Conservation (phyloP, 2,329 filamentous ascomycete genomes). For the Blastomyces silverae region DNA sequence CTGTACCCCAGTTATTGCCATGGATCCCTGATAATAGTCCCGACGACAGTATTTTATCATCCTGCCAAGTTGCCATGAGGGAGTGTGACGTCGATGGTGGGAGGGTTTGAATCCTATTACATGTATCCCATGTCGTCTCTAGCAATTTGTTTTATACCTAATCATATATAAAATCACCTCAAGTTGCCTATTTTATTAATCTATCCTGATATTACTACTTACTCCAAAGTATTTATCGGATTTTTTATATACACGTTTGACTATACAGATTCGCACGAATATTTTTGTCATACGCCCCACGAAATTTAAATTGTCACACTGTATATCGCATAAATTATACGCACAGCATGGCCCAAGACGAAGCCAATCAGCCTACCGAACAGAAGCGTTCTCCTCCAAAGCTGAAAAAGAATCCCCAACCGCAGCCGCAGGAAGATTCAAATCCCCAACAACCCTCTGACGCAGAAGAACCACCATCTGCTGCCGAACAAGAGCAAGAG, state of each 20-base stretch:
- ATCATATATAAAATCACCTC: background rate
- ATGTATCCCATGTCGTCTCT: background rate
- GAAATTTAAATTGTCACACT: background rate
- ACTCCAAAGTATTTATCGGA: background rate
- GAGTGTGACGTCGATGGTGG: constrained; percentile 2
- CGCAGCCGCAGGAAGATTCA: constrained; percentile 20
- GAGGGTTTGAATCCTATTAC: background rate
- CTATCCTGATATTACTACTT: background rate
- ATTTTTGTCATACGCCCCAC: background rate
- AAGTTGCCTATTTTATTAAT: background rate
- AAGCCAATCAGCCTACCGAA: constrained; percentile 24
- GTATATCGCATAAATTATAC: constrained; percentile 12
- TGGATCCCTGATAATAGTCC: constrained; percentile 5
- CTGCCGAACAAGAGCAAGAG: constrained; percentile 40
- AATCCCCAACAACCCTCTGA: constrained; percentile 23
- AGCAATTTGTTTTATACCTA: background rate
- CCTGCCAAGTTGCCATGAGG: background rate
- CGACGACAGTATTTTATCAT: constrained; percentile 1
- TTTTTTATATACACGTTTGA: background rate
- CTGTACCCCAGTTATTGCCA: background rate
- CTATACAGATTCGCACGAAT: background rate
- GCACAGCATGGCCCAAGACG: constrained; percentile 19
- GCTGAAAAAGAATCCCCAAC: constrained; percentile 16
- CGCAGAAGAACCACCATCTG: constrained; percentile 19
- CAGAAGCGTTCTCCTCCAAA: constrained; percentile 23